Evolutionary conservation across 208 protist species (phyloP), one percentile per base, ranked within the genome.

Genomic region (Trichomonas gallinae): DNA sequence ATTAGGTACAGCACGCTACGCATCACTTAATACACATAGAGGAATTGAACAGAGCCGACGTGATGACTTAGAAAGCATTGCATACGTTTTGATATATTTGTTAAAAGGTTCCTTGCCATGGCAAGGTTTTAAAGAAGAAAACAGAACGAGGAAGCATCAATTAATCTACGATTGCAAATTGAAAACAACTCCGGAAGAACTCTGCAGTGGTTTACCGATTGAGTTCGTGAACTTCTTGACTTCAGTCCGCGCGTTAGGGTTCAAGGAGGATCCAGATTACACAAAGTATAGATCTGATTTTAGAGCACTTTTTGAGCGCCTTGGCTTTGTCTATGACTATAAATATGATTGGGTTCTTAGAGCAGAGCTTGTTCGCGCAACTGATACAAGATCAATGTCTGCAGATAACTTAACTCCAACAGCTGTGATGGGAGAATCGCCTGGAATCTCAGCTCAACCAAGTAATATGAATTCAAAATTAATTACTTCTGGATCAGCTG

Each of bases 51-150:
- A 99, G 97, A 98, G 97, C 17, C 26, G 97, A 34, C 36, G 97
- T 13, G 97, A 97, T 87, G 97, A 97, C 58, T 96, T 97, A 26
- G 99, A 99, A 97, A 98, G 98, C 26, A 98, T 99, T 34, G 99
- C 99, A 83, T 99, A 99, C 97, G 98, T 99, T 49, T 97, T 99
- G 26, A 98, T 99, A 97, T 99, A 99, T 98, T 99, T 99, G 97
- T 97, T 99, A 48, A 98, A 99, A 48, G 99, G 99, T 26, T 98
- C 97, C 45, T 97, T 99, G 83, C 99, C 99, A 72, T 99, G 99
- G 99, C 99, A 99, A 98, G 99, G 99, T 0, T 97, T 99, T 6
- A 44, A 46, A 46, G 40, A n/a, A 44, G 83, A 89, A 89, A 99
- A 98, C 13, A 99, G 99, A 97, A 98, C 99, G 97, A 98, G 99